Conservation (phyloP, 2,329 filamentous ascomycete genomes). For the Pseudogymnoascus sp. region DNA sequence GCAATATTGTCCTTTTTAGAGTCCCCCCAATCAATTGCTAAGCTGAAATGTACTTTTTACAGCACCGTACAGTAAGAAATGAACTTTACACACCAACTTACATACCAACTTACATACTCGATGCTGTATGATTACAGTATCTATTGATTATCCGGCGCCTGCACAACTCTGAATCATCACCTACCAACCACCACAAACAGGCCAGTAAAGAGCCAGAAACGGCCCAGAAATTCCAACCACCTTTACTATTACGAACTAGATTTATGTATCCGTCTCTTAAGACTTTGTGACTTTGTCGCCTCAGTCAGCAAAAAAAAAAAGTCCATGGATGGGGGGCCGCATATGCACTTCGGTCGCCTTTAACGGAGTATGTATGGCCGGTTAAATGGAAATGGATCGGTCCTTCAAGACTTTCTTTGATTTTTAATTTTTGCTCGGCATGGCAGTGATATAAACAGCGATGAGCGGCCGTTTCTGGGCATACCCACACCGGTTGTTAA, state of each 20-base stretch:
- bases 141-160: slow-evolving; percentile 3
- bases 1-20: background rate
- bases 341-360: slow-evolving; percentile 3
- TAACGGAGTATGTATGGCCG: background rate
- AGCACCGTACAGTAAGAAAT: background rate
- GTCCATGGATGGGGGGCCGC: background rate
- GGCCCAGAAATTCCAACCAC: background rate
- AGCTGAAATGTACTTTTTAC: background rate
- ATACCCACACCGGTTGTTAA: background rate
- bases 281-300: background rate
- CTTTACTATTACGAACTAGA: background rate
- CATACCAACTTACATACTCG: background rate
- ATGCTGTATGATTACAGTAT: background rate
- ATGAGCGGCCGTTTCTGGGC: background rate
- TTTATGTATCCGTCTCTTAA: background rate
- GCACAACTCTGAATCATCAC: background rate
- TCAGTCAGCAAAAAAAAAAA: background rate
- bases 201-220: background rate
- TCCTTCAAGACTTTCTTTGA: background rate
- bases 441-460: slow-evolving; percentile 1
- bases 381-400: background rate
- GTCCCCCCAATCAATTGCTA: background rate
- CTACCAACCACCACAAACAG: background rate
- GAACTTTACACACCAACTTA: background rate
- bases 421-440: background rate